Evolutionary conservation across 2,329 filamentous ascomycete genomes (phyloP).

Genomic region (Zymoseptoria crescenta): DNA sequence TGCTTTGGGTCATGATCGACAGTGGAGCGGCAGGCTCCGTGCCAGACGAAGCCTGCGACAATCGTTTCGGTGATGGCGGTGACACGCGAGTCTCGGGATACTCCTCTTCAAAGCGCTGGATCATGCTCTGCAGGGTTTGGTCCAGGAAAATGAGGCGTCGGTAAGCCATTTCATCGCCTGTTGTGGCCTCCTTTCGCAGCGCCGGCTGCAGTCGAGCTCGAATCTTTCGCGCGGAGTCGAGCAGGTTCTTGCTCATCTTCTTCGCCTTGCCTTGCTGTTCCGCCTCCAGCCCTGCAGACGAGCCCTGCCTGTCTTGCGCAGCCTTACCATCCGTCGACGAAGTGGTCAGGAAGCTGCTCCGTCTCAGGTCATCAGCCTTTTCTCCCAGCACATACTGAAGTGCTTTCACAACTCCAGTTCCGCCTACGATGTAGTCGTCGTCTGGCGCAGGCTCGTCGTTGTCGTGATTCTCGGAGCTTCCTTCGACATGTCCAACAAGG

Average conservation of each 20-base stretch:
- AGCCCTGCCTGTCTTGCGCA: conserved; percentile 24
- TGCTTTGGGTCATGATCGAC: conserved; percentile 7
- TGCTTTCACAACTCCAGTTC: conserved; percentile 90
- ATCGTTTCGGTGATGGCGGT: conserved; percentile 10
- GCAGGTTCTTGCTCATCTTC: conserved; percentile 85
- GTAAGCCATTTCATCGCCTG: conserved; percentile 67
- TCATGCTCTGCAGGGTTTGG: conserved; percentile 80
- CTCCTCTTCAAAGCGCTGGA: conserved; percentile 91
- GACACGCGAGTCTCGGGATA: conserved; percentile 74
- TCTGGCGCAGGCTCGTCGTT: conserved; percentile 67
- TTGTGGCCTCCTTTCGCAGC: conserved; percentile 63
- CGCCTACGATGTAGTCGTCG: conserved; percentile 91
- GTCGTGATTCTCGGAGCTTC: conserved; percentile 45
- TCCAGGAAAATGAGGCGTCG: conserved; percentile 81
- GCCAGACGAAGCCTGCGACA: conserved; percentile 12
- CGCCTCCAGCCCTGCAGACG: conserved; percentile 24
- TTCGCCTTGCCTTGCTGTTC: conserved; percentile 58
- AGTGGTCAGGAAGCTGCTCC: conserved; percentile 30
- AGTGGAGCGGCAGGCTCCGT: conserved; percentile 11
- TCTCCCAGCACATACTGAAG: conserved; percentile 85
- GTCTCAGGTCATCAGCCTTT: conserved; percentile 46
- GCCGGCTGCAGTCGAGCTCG: conserved; percentile 74
- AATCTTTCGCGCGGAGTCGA: conserved; percentile 84
- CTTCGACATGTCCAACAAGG: conserved; percentile 65
- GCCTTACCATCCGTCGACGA: conserved; percentile 41